phyloP scores from a whole-genome alignment of 208 protist genomes.

The Porcisia deanei region DNA sequence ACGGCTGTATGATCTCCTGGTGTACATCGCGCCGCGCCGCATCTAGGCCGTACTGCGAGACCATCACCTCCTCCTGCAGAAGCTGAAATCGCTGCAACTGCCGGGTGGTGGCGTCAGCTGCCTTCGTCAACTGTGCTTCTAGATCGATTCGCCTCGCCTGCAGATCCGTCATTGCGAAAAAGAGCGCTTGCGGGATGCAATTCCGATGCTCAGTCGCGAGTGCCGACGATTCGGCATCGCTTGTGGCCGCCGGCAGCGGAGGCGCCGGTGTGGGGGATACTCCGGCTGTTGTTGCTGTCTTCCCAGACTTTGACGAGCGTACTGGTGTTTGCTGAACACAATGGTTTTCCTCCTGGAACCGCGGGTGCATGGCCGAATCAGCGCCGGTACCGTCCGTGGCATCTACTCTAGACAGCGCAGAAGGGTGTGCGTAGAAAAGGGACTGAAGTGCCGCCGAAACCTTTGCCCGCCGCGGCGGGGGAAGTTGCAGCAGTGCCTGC shows the following conservation, averaged over 20 bases:
- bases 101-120: constrained; percentile 12
- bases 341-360: neutral
- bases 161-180: constrained; percentile 24
- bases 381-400: neutral
- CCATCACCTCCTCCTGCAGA: constrained; percentile 44
- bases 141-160: constrained; percentile 30
- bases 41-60: constrained; percentile 44
- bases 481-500: constrained; percentile 8
- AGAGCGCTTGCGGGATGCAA: constrained; percentile 13
- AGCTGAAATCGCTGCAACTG: constrained; percentile 50
- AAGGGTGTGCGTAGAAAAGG: constrained; percentile 17
- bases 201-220: neutral
- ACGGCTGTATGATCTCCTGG: neutral
- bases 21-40: constrained; percentile 14
- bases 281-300: neutral
- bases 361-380: neutral
- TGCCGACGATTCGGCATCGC: neutral
- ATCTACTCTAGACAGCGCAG: neutral
- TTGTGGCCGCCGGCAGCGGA: neutral
- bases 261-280: neutral
- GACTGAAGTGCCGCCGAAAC: constrained; percentile 18
- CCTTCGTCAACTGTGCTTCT: constrained; percentile 31
- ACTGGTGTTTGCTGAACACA: neutral
- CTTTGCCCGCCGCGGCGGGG: constrained; percentile 18
- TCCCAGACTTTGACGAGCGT: neutral